Evolutionary conservation across 2,329 filamentous ascomycete species (phyloP).

Genomic region (Dryadomyces sulphureus): DNA sequence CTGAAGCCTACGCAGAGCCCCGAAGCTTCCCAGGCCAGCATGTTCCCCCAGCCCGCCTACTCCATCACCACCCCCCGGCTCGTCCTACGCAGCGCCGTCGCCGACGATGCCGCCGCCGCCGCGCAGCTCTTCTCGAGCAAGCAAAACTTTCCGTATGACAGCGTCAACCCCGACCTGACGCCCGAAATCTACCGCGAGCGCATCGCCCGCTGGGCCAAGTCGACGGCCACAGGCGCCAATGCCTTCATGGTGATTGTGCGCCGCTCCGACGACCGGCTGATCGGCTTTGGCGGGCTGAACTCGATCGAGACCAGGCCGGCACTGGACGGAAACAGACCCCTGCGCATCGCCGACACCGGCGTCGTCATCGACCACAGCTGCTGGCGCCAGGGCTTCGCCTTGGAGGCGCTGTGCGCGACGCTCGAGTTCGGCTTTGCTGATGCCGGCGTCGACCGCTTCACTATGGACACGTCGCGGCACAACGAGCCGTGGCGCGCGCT

Average conservation of each 20-base stretch:
- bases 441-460: neutral
- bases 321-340: no score
- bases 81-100: neutral
- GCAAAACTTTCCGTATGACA: neutral
- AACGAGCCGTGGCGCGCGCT: constrained; percentile 1
- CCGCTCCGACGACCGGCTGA: neutral
- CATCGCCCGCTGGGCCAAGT: neutral
- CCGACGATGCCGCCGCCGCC: neutral
- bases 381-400: neutral
- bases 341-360: neutral
- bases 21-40: no score
- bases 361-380: constrained; percentile 3
- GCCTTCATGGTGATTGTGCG: neutral
- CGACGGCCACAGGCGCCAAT: neutral
- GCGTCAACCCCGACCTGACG: neutral
- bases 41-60: neutral
- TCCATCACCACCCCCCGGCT: neutral
- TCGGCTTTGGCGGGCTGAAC: constrained; percentile 2
- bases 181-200: neutral
- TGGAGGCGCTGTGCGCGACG: neutral
- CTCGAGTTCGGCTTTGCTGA: neutral
- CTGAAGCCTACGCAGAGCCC: no score
- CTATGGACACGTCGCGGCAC: neutral
- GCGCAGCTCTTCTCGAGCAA: neutral
- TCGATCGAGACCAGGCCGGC: neutral